These are phyloP conservation scores for Talaromyces verruculosus DNA, from an alignment of 2,329 filamentous ascomycete genomes.

Conservation along the genomic window DNA sequence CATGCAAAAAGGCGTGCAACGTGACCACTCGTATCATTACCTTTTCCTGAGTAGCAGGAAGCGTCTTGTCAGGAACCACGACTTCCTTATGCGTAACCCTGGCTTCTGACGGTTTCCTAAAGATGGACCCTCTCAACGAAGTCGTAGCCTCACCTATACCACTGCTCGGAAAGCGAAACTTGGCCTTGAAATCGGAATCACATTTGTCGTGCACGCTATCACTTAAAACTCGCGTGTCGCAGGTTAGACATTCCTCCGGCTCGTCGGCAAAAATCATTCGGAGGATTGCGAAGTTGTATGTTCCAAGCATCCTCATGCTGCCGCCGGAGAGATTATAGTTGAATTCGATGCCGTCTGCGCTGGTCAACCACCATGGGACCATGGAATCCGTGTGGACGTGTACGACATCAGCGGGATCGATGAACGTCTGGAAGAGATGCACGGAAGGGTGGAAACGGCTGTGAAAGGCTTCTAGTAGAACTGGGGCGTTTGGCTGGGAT, in stretches of 20 bases:
- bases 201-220: conserved; percentile 38
- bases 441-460: conserved; percentile 51
- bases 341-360: conserved; percentile 46
- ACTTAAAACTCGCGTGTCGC: conserved; percentile 28
- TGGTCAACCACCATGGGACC: conserved; percentile 34
- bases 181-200: conserved; percentile 39
- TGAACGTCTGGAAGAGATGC: conserved; percentile 40
- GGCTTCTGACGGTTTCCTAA: conserved; percentile 25
- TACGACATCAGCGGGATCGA: conserved; percentile 43
- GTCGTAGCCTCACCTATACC: conserved; percentile 36
- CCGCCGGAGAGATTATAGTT: conserved; percentile 46
- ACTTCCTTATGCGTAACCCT: conserved; percentile 19
- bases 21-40: conserved; percentile 17
- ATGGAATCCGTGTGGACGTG: conserved; percentile 34
- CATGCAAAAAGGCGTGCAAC: conserved; percentile 23
- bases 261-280: conserved; percentile 31
- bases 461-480: conserved; percentile 55
- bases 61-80: conserved; percentile 6
- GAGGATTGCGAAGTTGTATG: conserved; percentile 41
- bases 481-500: conserved; percentile 35
- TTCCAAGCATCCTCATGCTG: conserved; percentile 34
- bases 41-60: conserved; percentile 14
- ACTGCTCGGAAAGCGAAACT: conserved; percentile 45
- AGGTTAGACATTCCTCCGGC: conserved; percentile 42
- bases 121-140: conserved; percentile 28